Percentiles rank a stretch among this genome's conserved stretches.
Evolutionary conservation across 2,329 filamentous ascomycete genomes (phyloP).

Genomic region (Domatiomyces globalis): DNA sequence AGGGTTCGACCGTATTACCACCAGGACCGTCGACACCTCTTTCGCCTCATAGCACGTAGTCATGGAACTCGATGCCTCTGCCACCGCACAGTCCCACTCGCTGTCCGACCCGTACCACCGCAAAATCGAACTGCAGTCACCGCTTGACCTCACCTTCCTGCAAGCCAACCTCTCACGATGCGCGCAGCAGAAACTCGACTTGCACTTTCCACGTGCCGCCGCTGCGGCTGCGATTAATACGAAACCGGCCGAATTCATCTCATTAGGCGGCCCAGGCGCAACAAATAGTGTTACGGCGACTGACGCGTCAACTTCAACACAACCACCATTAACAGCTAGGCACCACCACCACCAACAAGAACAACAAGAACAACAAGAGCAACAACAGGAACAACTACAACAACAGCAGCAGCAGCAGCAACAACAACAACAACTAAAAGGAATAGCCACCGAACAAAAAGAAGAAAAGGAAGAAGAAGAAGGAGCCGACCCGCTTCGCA

Average conservation of each 20-base stretch:
- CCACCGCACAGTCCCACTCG: not conserved
- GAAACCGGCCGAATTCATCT: conserved; percentile 24
- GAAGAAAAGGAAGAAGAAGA: conserved; percentile 3
- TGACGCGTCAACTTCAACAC: not conserved
- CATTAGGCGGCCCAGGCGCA: conserved; percentile 25
- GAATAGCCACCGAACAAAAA: too few species aligned
- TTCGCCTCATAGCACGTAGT: too few species aligned
- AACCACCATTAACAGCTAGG: not conserved
- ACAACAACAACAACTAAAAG: too few species aligned
- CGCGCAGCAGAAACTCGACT: conserved; percentile 35
- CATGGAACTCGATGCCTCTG: not conserved
- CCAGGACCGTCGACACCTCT: too few species aligned
- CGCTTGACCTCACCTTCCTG: conserved; percentile 36
- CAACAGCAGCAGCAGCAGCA: not conserved
- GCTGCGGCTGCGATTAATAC: not conserved
- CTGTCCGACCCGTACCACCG: conserved; percentile 29
- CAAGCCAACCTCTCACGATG: conserved; percentile 31
- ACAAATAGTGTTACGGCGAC: not conserved
- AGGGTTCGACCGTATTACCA: too few species aligned
- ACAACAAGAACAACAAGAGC: not conserved
- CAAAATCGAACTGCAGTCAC: conserved; percentile 38
- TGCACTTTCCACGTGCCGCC: conserved; percentile 32
- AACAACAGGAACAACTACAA: conserved; percentile 8
- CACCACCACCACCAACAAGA: not conserved
- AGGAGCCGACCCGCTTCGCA: conserved; percentile 15